A percentile compares a stretch with the other conserved stretches of the same genome.
Conservation (phyloP, 2,329 filamentous ascomycete species). For the Lecanosticta acicola region DNA sequence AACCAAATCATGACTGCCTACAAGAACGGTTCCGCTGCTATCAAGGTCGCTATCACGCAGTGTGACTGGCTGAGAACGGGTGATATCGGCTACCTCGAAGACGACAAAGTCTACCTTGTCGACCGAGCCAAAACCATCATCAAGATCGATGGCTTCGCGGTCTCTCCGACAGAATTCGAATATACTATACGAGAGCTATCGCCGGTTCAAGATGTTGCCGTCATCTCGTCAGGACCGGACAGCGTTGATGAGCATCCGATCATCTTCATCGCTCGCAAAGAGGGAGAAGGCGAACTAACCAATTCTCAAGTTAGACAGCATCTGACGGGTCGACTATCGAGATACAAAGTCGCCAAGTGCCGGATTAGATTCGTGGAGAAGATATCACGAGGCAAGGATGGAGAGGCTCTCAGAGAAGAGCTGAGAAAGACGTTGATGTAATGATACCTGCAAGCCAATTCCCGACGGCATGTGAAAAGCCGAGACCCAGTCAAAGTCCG, state of each 20-base stretch:
- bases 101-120: not conserved
- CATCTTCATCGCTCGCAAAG: not conserved
- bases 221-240: not conserved
- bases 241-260: not conserved
- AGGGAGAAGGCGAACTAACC: not conserved
- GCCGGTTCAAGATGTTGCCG: not conserved
- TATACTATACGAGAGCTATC: not conserved
- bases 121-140: not conserved
- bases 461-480: not conserved
- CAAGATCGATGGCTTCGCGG: not conserved
- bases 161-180: not conserved
- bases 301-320: not conserved
- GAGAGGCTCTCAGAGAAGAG: not conserved
- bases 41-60: not conserved
- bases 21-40: not conserved
- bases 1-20: conserved; percentile 3
- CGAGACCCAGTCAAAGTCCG: not conserved
- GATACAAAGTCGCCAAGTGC: not conserved
- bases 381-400: not conserved
- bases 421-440: not conserved
- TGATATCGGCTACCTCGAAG: not conserved
- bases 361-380: not conserved
- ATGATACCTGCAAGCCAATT: not conserved
- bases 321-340: not conserved
- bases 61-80: not conserved